phyloP scores from a whole-genome alignment of 257 asterid genomes.

The Ajuga chamaepitys region DNA sequence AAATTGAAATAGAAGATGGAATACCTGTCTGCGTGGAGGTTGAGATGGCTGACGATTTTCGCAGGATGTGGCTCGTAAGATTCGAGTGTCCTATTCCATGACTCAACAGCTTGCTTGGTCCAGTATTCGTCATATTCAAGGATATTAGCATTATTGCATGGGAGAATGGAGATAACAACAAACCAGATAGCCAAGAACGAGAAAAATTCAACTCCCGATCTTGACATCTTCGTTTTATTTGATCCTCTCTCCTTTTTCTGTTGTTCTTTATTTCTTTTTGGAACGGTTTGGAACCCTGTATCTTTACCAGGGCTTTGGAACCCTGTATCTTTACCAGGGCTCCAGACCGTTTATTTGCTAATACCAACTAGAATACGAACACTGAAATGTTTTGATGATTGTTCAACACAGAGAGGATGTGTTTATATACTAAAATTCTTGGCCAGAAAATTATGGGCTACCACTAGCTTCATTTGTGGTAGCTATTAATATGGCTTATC shows the following conservation, averaged over 20 bases:
- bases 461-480: too few species aligned
- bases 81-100: conserved; percentile 40
- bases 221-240: conserved; percentile 18
- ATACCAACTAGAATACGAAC: too few species aligned
- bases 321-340: conserved; percentile 15
- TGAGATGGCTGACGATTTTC: conserved; percentile 33
- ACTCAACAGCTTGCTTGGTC: conserved; percentile 36
- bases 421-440: too few species aligned
- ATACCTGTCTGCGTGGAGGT: conserved; percentile 30
- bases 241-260: neutral
- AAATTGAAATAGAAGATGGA: neutral
- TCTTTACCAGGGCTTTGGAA: conserved; percentile 16
- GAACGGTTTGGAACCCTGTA: conserved; percentile 22
- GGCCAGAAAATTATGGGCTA: too few species aligned
- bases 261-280: neutral
- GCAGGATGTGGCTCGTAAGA: conserved; percentile 47
- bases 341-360: conserved; percentile 16
- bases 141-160: neutral
- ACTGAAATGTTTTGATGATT: too few species aligned
- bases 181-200: conserved; percentile 18
- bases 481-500: too few species aligned
- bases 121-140: conserved; percentile 36
- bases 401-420: too few species aligned
- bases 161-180: too few species aligned
- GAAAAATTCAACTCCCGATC: neutral